Evolutionary conservation across 2,329 filamentous ascomycete species (phyloP).

Genomic region (Penicillium sp.): DNA sequence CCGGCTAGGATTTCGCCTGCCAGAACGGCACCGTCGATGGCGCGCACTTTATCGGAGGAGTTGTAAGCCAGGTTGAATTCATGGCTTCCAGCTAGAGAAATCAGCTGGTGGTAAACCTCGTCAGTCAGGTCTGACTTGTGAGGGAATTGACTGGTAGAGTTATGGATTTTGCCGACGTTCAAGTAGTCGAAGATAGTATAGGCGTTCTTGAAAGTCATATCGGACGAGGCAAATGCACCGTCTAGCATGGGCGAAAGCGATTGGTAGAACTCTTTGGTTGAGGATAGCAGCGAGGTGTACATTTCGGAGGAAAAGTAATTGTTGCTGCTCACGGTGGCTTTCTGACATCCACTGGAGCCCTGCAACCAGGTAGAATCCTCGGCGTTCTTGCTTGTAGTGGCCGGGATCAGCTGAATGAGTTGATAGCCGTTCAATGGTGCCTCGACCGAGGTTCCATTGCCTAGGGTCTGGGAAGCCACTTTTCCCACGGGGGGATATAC

Average conservation of each 20-base stretch:
- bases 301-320: constrained; percentile 55
- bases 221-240: constrained; percentile 47
- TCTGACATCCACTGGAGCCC: constrained; percentile 55
- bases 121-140: constrained; percentile 60
- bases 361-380: constrained; percentile 61
- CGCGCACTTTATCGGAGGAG: constrained; percentile 48
- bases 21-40: constrained; percentile 62
- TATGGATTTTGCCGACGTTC: constrained; percentile 64
- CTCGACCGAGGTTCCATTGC: constrained; percentile 66
- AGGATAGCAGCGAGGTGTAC: constrained; percentile 50
- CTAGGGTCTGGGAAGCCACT: constrained; percentile 60
- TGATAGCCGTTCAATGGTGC: constrained; percentile 79
- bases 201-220: constrained; percentile 62
- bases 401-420: constrained; percentile 70
- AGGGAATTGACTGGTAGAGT: constrained; percentile 58
- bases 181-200: constrained; percentile 66
- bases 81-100: constrained; percentile 72
- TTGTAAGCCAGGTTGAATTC: constrained; percentile 86
- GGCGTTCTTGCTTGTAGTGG: constrained; percentile 60
- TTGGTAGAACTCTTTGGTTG: constrained; percentile 56
- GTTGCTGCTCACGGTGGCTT: constrained; percentile 59
- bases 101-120: constrained; percentile 61
- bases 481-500: constrained; percentile 76
- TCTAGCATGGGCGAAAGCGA: constrained; percentile 55
- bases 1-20: constrained; percentile 59